phyloP scores from a whole-genome alignment of 805 yeast genomes.

The Wickerhamomyces tratensis region DNA sequence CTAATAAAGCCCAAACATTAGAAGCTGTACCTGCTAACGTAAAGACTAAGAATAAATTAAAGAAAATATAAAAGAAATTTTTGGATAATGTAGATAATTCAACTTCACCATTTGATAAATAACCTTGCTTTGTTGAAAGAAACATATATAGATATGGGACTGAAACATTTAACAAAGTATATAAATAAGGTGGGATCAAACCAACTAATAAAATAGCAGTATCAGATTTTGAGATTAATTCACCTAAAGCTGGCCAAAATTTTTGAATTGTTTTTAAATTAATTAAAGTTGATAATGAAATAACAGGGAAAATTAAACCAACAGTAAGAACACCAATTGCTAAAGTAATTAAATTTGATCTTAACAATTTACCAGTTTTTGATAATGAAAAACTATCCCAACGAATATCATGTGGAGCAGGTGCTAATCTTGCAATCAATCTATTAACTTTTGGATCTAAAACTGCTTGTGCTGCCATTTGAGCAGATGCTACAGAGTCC shows the following conservation, averaged over 20 bases:
- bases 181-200: slow-evolving; percentile 82
- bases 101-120: slow-evolving; percentile 84
- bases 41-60: slow-evolving; percentile 86
- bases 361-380: slow-evolving; percentile 54
- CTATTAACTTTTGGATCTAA: slow-evolving; percentile 82
- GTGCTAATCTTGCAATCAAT: slow-evolving; percentile 78
- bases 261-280: slow-evolving; percentile 70
- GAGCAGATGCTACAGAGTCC: slow-evolving; percentile 94
- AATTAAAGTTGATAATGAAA: slow-evolving; percentile 73
- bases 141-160: slow-evolving; percentile 83
- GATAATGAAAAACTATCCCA: slow-evolving; percentile 87
- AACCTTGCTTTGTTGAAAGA: slow-evolving; percentile 78
- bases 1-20: slow-evolving; percentile 64
- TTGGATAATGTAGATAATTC: slow-evolving; percentile 88
- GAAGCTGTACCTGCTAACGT: slow-evolving; percentile 91
- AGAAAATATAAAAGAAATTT: slow-evolving; percentile 90
- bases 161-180: slow-evolving; percentile 72
- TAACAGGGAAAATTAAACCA: slow-evolving; percentile 73
- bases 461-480: slow-evolving; percentile 93
- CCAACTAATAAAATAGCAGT: slow-evolving; percentile 80
- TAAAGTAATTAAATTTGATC: slow-evolving; percentile 31
- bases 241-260: slow-evolving; percentile 79
- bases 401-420: slow-evolving; percentile 91
- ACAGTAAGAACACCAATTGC: slow-evolving; percentile 46
- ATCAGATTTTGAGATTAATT: slow-evolving; percentile 46